Evolutionary conservation across 2,329 filamentous ascomycete species (phyloP), one percentile per base, ranked within the genome.

Genomic region (Elsinoe necatrix): DNA sequence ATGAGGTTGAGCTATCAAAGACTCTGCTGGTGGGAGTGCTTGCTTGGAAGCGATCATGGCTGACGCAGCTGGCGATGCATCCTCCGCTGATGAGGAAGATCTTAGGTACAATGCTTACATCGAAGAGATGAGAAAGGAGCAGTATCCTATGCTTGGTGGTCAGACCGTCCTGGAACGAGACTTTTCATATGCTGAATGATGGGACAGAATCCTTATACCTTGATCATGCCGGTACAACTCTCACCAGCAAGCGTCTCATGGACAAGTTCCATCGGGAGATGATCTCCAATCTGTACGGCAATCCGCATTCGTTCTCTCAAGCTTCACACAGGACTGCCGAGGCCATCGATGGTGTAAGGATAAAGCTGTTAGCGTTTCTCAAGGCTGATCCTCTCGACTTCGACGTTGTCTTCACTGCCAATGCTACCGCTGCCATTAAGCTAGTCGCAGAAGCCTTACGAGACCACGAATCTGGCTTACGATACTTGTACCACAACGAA

Each of bases 351-450:
- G 82, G 91, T 68, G 76, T 86, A 27, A 82, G 92, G 11, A 71
- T 90, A 29, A 78, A 82, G n/a, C 76, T 89, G 1, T 73, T 97
- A 27, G 75, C 76, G 1, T 89, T 93, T 65, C 90, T 96, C 71
- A 83, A 85, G 39, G 91, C 90, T 1, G 83, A 90, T 61, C 87
- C 91, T 1, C 78, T 83, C 8, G 77, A 87, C 1, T 97, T 93
- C 62, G 92, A 97, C 64, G 72, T 97, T 2, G 82, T 96, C 0
- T 97, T 97, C 68, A 89, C 95, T 20, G 84, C 90, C 35, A 97
- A 97, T 70, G 88, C 92, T 18, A 97, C 92, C 0, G 90, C 91
- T 1, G 92, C 84, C 3, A 85, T 95, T 64, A 97, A 96, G 71
- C 73, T 96, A 11, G 87, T 95, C 1, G 79, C 81, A 54, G 93